phyloP scores from a whole-genome alignment of 2,329 filamentous ascomycete species.

The Sphaerulina populicola region DNA sequence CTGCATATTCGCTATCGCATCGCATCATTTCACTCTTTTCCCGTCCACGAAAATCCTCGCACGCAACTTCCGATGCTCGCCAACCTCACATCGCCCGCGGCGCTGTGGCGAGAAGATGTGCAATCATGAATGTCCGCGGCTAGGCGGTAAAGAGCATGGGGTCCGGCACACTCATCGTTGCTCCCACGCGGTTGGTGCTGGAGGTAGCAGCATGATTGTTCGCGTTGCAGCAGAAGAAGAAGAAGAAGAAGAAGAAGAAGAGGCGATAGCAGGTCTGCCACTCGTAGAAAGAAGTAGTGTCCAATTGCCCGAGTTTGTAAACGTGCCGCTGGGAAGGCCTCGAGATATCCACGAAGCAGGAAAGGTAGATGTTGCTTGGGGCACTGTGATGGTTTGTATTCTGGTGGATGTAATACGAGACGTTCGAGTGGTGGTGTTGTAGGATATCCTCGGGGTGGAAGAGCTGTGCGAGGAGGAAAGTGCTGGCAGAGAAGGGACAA shows the following conservation, averaged over 20 bases:
- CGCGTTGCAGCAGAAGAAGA: neutral
- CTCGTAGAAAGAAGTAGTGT: neutral
- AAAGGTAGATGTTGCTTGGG: neutral
- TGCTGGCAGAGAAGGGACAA: too few relatives aligned
- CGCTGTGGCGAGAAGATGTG: neutral
- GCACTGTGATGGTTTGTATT: slow-evolving; percentile 4
- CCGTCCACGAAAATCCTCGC: neutral
- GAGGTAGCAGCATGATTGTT: neutral
- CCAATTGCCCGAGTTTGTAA: neutral
- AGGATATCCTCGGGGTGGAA: neutral
- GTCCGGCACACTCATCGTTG: neutral
- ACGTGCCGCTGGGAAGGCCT: neutral
- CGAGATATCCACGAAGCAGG: neutral
- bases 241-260: neutral
- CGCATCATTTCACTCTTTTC: neutral
- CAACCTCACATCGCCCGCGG: neutral
- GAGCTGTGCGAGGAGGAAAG: neutral
- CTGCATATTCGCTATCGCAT: neutral
- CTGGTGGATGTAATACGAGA: slow-evolving; percentile 8
- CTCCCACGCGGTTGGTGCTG: neutral
- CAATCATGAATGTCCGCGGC: neutral
- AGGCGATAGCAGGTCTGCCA: neutral
- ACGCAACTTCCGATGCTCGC: neutral
- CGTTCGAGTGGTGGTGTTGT: slow-evolving; percentile 3
- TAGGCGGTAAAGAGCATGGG: neutral